phyloP scores from a whole-genome alignment of 495 filamentous ascomycete genomes.

The Chlorociboria aeruginascens region DNA sequence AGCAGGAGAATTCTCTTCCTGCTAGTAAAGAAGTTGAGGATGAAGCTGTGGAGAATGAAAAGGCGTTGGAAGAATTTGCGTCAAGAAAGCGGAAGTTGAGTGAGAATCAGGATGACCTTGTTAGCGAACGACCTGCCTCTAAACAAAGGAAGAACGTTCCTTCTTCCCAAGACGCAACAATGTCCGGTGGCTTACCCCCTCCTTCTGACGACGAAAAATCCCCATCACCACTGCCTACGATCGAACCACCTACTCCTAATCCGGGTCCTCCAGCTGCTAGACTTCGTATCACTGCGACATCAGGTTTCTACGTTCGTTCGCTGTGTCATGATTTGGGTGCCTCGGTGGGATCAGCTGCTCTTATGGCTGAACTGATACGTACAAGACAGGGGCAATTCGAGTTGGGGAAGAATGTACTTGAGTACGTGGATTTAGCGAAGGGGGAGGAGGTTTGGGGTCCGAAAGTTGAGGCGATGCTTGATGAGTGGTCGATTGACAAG shows the following conservation, averaged over 20 bases:
- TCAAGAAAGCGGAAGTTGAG: slow-evolving; percentile 33
- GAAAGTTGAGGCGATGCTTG: slow-evolving; percentile 52
- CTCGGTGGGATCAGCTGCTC: slow-evolving; percentile 64
- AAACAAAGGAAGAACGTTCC: slow-evolving; percentile 21
- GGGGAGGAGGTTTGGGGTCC: slow-evolving; percentile 78
- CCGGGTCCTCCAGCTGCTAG: slow-evolving; percentile 55
- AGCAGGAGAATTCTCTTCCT: slow-evolving; percentile 24
- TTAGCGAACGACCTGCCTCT: slow-evolving; percentile 15
- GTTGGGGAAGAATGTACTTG: slow-evolving; percentile 59
- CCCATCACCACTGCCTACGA: not conserved
- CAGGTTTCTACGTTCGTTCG: slow-evolving; percentile 93
- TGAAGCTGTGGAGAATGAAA: slow-evolving; percentile 3
- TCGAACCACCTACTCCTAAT: not conserved
- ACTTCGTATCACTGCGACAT: slow-evolving; percentile 84
- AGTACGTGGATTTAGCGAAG: slow-evolving; percentile 67
- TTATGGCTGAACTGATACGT: slow-evolving; percentile 79
- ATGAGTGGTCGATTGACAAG: slow-evolving; percentile 34
- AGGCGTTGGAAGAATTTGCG: slow-evolving; percentile 32
- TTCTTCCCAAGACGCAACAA: slow-evolving; percentile 24
- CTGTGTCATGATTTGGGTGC: slow-evolving; percentile 85
- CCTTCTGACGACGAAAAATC: slow-evolving; percentile 12
- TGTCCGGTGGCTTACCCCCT: slow-evolving; percentile 40
- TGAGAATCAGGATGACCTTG: slow-evolving; percentile 24
- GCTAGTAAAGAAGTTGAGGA: slow-evolving; percentile 13
- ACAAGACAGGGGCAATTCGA: slow-evolving; percentile 71